phyloP scores from a whole-genome alignment of 345 rosid species.

The Eutrema yunnanense region DNA sequence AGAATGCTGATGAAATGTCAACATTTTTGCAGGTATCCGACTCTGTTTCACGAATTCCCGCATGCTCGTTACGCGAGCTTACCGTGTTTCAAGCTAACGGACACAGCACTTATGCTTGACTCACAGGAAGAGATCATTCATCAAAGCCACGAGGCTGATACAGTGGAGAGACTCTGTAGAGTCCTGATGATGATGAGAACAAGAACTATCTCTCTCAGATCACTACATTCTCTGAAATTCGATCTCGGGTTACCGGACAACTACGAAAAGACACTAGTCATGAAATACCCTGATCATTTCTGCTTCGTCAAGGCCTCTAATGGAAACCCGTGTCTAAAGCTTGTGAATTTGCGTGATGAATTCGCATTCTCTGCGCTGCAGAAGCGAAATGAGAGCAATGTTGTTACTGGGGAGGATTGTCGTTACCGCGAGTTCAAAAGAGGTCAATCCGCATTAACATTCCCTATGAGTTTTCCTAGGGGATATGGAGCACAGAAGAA shows the following conservation, averaged over 20 bases:
- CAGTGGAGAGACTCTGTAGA: constrained; percentile 74
- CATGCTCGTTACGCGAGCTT: constrained; percentile 72
- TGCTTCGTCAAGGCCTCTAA: constrained; percentile 50
- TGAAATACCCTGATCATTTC: constrained; percentile 60
- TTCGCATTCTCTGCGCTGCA: constrained; percentile 67
- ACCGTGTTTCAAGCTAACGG: constrained; percentile 85
- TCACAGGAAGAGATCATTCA: constrained; percentile 74
- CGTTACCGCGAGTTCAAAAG: constrained; percentile 61
- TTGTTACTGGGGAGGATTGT: constrained; percentile 34
- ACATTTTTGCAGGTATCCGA: constrained; percentile 61
- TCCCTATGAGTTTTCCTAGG: constrained; percentile 83
- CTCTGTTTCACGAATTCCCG: constrained; percentile 84
- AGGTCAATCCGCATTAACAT: constrained; percentile 61
- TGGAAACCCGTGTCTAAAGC: constrained; percentile 53
- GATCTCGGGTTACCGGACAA: constrained; percentile 85
- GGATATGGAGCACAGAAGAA: constrained; percentile 94
- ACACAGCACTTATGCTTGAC: constrained; percentile 70
- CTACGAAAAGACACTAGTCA: constrained; percentile 58
- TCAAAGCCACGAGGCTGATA: constrained; percentile 51
- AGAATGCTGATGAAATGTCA: not conserved
- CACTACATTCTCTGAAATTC: constrained; percentile 71
- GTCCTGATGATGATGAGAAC: constrained; percentile 88
- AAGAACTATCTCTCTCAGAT: constrained; percentile 54
- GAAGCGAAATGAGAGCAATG: constrained; percentile 44
- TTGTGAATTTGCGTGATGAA: constrained; percentile 56